Base-by-base conservation (phyloP, 1,284 basidiomycete genomes). In the Irpex lacteus region DNA sequence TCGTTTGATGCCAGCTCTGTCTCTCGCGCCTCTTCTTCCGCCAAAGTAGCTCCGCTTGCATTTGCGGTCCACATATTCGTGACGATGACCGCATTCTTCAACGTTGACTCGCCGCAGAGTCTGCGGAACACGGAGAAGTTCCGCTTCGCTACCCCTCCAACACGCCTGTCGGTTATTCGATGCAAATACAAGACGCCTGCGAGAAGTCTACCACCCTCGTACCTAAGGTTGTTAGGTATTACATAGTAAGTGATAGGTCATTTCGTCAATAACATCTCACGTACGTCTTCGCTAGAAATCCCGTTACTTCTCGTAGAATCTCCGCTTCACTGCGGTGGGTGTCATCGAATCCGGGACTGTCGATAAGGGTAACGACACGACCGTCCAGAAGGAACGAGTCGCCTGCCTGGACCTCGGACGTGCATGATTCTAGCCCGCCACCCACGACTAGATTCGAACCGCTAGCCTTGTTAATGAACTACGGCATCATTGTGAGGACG, bases 121-220 rank as follows among this genome's bases (percentile, higher is more conserved):
- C 78, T 76, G 49, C 80, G 74, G 70, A 85, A 83, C 68, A 84
- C 77, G 40, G 76, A 75, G 62, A 84, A 82, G 70, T 81, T 85
- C 60, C 80, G 80, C 26, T 74, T 74, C 9, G 81, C 80, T 21
- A 81, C 80, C 26, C 83, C 82, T 47, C 80, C 81, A 67, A 85
- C 76, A 34, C 82, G 74, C 70, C 78, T 75, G 66, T 85, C 83
- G 60, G 81, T 77, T 65, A 85, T 85, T 4, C 81, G 77, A 66
- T 85, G 83, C 71, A 84, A 74, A 71, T 84, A 85, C 50, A 85
- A 78, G 68, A 85, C 76, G 0, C 84, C 84, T 2, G 78, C 73
- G 19, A 85, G 74, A 54, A 75, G 78, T 61, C 74, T 68, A n/a
- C 78, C 79, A 54, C 77, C 72, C 64, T 79, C 73, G 65, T 82